Base-by-base conservation (phyloP, 164 flowering plant species). In the Warburgia ugandensis region DNA sequence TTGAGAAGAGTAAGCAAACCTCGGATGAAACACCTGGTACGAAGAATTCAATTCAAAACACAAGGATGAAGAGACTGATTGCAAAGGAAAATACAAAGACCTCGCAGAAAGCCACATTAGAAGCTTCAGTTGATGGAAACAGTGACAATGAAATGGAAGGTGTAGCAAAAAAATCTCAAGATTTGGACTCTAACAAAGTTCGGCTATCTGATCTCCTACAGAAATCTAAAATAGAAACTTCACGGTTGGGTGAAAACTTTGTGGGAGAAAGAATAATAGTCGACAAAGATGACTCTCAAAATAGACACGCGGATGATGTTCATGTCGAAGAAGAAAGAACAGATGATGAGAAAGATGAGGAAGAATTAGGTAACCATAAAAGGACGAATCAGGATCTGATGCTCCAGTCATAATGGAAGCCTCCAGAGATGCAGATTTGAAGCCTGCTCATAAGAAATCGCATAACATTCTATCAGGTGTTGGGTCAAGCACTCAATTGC, bases 401-500 rank as follows among this genome's bases (percentile, higher is more conserved):
- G 68, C 74, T 25, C 84, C 73, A 0, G 78, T 80, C 56, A 70
- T 74, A 50, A 81, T 71, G 27, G 86, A 79, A 61, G 78, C 77
- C 57, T 58, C 78, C 1, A 70, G 60, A 63, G 89, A 80, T 37
- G 62, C 56, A 25, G 80, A 73, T 16, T 56, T 54, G 1, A 89
- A 78, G 56, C 63, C 61, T 44, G 20, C 62, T 19, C 83, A 66
- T n/a, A 84, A 84, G 66, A 86, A 86, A 64, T 71, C 84, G 21
- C 84, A 86, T 31, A 69, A 61, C 45, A 66, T 86, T 45, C 59
- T 90, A 22, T 84, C 94, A 17, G 92, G 92, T n/a, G 87, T 85
- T 3, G 87, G 92, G 22, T 78, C 88, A 90, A 82, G 70, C 86
- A 82, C 42, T 90, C 97, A 29, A 79, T 90, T 59, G 72, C 84